These are phyloP conservation scores for Fusarium goolgardi DNA, from an alignment of 2,329 filamentous ascomycete genomes.

Conservation along the genomic window DNA sequence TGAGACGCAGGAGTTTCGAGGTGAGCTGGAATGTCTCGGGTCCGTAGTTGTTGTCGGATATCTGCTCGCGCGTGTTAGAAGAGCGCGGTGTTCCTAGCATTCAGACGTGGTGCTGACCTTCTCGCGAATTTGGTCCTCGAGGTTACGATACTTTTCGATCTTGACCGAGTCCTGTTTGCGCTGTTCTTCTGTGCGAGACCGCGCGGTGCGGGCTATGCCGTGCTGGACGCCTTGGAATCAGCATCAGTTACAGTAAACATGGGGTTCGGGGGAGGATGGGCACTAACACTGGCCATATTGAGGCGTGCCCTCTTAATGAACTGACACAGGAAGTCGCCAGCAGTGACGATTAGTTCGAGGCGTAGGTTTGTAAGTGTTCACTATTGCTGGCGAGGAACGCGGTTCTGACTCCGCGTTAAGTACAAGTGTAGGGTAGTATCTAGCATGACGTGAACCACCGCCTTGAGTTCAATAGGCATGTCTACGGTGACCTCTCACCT, in stretches of 20 bases:
- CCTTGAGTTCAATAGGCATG: neutral
- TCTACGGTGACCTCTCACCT: neutral
- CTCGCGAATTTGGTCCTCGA: conserved; percentile 75
- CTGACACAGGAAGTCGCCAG: conserved; percentile 9
- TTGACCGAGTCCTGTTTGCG: conserved; percentile 77
- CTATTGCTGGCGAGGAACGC: neutral
- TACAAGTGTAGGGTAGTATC: conserved; percentile 28
- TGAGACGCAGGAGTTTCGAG: conserved; percentile 77
- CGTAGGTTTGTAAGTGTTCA: conserved; percentile 10
- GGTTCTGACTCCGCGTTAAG: conserved; percentile 9
- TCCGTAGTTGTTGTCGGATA: conserved; percentile 60
- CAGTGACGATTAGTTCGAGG: conserved; percentile 4
- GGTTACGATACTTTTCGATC: conserved; percentile 78
- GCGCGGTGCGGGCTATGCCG: conserved; percentile 78
- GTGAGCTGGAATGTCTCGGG: conserved; percentile 73
- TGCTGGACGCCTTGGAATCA: conserved; percentile 68
- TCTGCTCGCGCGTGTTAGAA: conserved; percentile 43
- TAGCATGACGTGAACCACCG: neutral
- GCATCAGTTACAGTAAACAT: conserved; percentile 40
- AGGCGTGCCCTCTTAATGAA: conserved; percentile 2
- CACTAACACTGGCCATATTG: conserved; percentile 45
- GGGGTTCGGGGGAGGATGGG: neutral
- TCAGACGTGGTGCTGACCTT: conserved; percentile 61
- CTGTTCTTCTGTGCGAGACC: conserved; percentile 74
- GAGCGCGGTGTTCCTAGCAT: conserved; percentile 3